These are phyloP conservation scores for Austroboletus rostrupii DNA, from an alignment of 1,284 basidiomycete genomes.

Conservation along the genomic window DNA sequence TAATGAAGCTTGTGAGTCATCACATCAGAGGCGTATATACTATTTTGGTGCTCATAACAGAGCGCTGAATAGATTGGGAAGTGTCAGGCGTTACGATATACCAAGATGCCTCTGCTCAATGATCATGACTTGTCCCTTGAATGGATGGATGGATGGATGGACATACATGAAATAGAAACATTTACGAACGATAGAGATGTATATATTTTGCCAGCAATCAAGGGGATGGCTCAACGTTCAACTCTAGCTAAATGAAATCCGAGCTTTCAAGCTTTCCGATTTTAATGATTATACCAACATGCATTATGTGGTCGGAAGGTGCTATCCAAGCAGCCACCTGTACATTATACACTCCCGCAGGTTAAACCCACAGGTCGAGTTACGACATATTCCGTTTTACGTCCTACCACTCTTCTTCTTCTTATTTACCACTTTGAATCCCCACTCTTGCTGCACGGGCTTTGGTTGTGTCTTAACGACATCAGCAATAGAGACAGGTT, in stretches of 20 bases:
- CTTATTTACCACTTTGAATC: slow-evolving; percentile 90
- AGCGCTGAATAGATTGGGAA: slow-evolving; percentile 57
- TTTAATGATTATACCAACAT: too few relatives aligned
- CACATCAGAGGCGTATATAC: neutral
- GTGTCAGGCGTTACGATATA: slow-evolving; percentile 69
- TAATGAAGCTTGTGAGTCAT: slow-evolving; percentile 71
- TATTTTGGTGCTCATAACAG: slow-evolving; percentile 3
- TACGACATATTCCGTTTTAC: slow-evolving; percentile 15
- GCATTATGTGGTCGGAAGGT: slow-evolving; percentile 4
- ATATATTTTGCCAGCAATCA: too few relatives aligned
- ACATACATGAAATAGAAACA: too few relatives aligned
- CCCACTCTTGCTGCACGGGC: slow-evolving; percentile 70
- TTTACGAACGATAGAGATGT: too few relatives aligned
- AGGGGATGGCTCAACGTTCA: too few relatives aligned
- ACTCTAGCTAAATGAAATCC: too few relatives aligned
- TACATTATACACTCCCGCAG: slow-evolving; percentile 13
- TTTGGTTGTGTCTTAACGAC: slow-evolving; percentile 89
- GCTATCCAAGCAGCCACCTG: slow-evolving; percentile 26
- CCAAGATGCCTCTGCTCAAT: slow-evolving; percentile 32
- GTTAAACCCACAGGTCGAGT: neutral
- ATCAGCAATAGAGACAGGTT: slow-evolving; percentile 73
- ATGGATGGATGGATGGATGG: neutral
- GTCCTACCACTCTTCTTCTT: slow-evolving; percentile 78
- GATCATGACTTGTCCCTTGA: slow-evolving; percentile 2
- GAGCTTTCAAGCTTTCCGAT: too few relatives aligned